Evolutionary conservation across 1,139 yeast genomes (phyloP).

Genomic region (Zygoascus hellenicus): DNA sequence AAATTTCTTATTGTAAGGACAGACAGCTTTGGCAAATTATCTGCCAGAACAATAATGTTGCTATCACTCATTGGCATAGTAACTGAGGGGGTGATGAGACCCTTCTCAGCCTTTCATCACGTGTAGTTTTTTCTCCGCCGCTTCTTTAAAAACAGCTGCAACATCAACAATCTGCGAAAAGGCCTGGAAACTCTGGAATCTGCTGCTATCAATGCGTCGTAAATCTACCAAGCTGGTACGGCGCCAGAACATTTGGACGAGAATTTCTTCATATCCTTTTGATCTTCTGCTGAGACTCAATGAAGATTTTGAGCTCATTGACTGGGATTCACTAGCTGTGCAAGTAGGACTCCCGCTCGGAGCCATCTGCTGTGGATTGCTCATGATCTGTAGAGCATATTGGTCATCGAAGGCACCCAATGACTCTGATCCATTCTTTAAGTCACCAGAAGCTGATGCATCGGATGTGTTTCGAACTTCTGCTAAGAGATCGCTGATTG

Average conservation of each 20-base stretch:
- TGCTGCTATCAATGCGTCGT: background rate
- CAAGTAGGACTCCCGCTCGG: conserved; percentile 47
- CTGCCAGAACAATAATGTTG: too few relatives aligned
- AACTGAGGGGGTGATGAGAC: too few relatives aligned
- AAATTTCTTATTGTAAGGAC: too few relatives aligned
- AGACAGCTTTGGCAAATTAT: too few relatives aligned
- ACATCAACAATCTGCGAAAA: too few relatives aligned
- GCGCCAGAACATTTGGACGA: conserved; percentile 35
- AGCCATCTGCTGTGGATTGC: conserved; percentile 32
- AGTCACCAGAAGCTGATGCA: conserved; percentile 8
- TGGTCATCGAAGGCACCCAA: conserved; percentile 10
- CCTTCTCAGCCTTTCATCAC: too few relatives aligned
- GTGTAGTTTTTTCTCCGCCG: too few relatives aligned
- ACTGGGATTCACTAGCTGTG: conserved; percentile 58
- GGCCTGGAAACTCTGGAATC: too few relatives aligned
- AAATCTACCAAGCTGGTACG: conserved; percentile 16
- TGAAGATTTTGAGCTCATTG: conserved; percentile 50
- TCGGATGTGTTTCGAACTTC: conserved; percentile 9
- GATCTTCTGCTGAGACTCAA: conserved; percentile 50
- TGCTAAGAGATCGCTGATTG: conserved; percentile 14
- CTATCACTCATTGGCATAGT: too few relatives aligned
- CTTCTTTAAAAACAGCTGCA: too few relatives aligned
- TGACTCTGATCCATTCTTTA: conserved; percentile 11
- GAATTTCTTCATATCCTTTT: conserved; percentile 48
- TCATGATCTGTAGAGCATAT: conserved; percentile 22